These are phyloP conservation scores for Rutstroemia sp. DNA, from an alignment of 2,329 filamentous ascomycete species.

Conservation along the genomic window DNA sequence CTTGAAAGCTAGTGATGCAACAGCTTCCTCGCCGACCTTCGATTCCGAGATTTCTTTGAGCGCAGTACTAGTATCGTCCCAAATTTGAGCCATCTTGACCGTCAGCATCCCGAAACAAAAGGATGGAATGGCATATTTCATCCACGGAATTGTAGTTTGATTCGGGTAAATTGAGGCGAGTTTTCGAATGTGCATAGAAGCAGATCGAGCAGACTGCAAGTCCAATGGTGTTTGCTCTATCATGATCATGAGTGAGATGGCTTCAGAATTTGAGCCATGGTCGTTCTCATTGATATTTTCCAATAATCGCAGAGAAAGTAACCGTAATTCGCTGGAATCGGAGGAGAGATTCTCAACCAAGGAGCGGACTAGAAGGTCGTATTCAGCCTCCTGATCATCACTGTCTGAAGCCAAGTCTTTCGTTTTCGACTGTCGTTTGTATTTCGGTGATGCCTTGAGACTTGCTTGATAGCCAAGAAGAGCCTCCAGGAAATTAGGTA, in stretches of 20 bases:
- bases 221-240: constrained; percentile 75
- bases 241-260: constrained; percentile 60
- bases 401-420: neutral
- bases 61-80: constrained; percentile 74
- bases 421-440: constrained; percentile 6
- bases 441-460: constrained; percentile 16
- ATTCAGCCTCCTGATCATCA: constrained; percentile 39
- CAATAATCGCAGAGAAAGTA: constrained; percentile 66
- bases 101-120: constrained; percentile 89
- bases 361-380: constrained; percentile 54
- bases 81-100: constrained; percentile 74
- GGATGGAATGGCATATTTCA: constrained; percentile 64
- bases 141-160: constrained; percentile 59
- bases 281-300: constrained; percentile 47
- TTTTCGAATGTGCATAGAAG: constrained; percentile 81
- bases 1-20: constrained; percentile 65
- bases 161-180: constrained; percentile 43
- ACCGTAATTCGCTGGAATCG: constrained; percentile 66
- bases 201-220: constrained; percentile 65
- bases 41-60: constrained; percentile 67
- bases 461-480: constrained; percentile 47
- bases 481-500: constrained; percentile 58
- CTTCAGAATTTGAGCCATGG: constrained; percentile 41
- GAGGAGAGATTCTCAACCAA: constrained; percentile 69
- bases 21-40: constrained; percentile 62